A percentile compares a stretch with the other conserved stretches of the same genome.
Conservation (phyloP, 345 rosid species). For the Camelina hispida region DNA sequence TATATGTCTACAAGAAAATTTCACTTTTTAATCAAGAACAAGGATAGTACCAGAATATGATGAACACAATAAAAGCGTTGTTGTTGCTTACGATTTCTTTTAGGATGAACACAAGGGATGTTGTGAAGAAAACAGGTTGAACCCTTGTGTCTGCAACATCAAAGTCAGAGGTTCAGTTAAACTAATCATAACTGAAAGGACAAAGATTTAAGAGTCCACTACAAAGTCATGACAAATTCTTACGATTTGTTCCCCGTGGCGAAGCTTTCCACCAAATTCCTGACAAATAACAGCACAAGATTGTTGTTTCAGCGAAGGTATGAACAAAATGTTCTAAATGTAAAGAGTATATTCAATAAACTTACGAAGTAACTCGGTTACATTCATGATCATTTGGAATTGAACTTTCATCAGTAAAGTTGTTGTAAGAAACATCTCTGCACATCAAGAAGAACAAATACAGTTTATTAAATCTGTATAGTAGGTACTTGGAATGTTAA, state of each 20-base stretch:
- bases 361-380: constrained; percentile 72
- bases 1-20: constrained; percentile 50
- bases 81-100: constrained; percentile 53
- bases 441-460: constrained; percentile 41
- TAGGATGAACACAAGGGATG: constrained; percentile 63
- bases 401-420: constrained; percentile 70
- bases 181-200: background rate
- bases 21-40: constrained; percentile 18
- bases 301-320: constrained; percentile 23
- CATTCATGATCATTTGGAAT: constrained; percentile 51
- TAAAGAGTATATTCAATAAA: constrained; percentile 18
- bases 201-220: background rate
- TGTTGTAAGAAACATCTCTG: constrained; percentile 82
- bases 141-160: constrained; percentile 56
- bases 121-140: constrained; percentile 64
- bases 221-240: too few species aligned
- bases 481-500: background rate
- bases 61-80: constrained; percentile 10
- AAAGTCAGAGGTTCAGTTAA: constrained; percentile 7
- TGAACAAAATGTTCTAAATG: constrained; percentile 23
- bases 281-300: constrained; percentile 40
- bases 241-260: constrained; percentile 56
- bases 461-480: constrained; percentile 2
- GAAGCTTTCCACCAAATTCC: constrained; percentile 88
- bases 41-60: background rate